Conservation (phyloP, 2,329 filamentous ascomycete genomes). For the Scorias spongiosa region DNA sequence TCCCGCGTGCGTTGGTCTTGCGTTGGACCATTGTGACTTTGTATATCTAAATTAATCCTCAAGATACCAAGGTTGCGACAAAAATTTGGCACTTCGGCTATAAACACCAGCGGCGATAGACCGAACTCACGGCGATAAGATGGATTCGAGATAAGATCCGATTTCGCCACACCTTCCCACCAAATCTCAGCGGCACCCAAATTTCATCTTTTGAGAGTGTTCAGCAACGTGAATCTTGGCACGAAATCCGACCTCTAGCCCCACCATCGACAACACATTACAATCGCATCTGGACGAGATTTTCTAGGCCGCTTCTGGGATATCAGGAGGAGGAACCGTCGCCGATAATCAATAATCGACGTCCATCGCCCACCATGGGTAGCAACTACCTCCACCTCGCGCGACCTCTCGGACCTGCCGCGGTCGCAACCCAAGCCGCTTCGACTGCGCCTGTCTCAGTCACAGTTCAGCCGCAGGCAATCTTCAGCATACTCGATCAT, state of each 20-base stretch:
- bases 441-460: constrained; percentile 86
- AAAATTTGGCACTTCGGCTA: constrained; percentile 1
- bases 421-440: constrained; percentile 56
- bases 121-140: background rate
- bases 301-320: too few relatives aligned
- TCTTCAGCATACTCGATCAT: constrained; percentile 67
- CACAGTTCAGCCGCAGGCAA: constrained; percentile 80
- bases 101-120: background rate
- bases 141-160: background rate
- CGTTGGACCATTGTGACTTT: background rate
- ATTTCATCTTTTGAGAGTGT: background rate
- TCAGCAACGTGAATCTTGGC: background rate
- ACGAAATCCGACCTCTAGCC: background rate
- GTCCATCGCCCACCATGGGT: constrained; percentile 5
- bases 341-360: too few relatives aligned
- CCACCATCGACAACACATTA: background rate
- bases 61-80: background rate
- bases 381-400: constrained; percentile 82
- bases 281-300: too few relatives aligned
- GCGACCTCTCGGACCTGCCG: constrained; percentile 72
- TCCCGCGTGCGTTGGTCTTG: background rate
- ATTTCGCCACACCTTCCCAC: background rate
- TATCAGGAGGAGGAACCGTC: too few relatives aligned
- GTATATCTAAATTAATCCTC: too few relatives aligned
- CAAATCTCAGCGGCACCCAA: background rate